phyloP scores from a whole-genome alignment of 345 rosid species.

The Luvunga scandens region DNA sequence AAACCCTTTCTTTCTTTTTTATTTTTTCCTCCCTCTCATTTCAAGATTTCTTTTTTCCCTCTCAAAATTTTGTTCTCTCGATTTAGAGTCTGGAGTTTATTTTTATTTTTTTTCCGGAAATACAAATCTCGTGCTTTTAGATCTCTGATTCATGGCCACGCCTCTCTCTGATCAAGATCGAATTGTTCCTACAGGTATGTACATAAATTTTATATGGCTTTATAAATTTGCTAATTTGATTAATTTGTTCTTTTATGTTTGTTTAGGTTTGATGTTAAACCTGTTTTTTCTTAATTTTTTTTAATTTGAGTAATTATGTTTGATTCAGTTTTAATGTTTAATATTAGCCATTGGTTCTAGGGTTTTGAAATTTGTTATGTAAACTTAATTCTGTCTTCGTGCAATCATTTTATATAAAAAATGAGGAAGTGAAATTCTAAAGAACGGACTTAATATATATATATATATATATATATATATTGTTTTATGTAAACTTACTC shows the following conservation, averaged over 20 bases:
- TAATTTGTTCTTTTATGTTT: neutral
- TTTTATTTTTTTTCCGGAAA: neutral
- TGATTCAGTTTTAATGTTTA: neutral
- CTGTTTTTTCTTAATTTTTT: neutral
- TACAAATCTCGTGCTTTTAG: neutral
- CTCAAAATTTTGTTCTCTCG: conserved; percentile 8
- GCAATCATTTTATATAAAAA: neutral
- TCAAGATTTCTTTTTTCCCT: conserved; percentile 14
- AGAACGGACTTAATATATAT: neutral
- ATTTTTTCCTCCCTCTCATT: neutral
- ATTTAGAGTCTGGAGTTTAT: conserved; percentile 1
- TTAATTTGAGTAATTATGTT: neutral
- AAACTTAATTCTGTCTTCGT: neutral
- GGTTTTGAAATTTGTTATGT: neutral
- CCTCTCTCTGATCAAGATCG: conserved; percentile 22
- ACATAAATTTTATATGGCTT: neutral
- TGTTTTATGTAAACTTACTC: too few relatives aligned
- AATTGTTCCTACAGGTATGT: conserved; percentile 38
- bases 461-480: too few relatives aligned
- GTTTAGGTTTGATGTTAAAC: neutral
- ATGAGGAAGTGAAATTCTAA: neutral
- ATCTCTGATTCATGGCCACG: conserved; percentile 14
- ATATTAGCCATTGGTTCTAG: neutral
- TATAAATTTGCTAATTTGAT: neutral
- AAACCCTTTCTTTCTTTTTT: neutral